Evolutionary conservation across 306 rosid genomes (phyloP).

Genomic region (Mimosa pudica): DNA sequence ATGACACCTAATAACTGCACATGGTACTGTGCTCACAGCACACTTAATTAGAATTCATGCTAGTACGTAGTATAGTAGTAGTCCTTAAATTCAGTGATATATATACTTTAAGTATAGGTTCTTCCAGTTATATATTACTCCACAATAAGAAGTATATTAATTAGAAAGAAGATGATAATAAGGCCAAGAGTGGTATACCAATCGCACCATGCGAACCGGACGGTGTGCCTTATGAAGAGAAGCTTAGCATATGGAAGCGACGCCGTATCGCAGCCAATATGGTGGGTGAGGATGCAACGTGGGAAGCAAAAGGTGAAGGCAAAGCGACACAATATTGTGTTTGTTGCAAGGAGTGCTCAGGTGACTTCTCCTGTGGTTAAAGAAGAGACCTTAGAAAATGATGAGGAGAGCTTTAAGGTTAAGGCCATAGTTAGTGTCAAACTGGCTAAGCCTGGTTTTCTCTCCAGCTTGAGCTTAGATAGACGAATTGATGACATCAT

Average conservation of each 20-base stretch:
- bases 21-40: background rate
- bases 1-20: background rate
- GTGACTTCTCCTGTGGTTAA: background rate
- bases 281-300: constrained; percentile 11
- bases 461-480: constrained; percentile 50
- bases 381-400: background rate
- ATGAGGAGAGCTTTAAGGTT: background rate
- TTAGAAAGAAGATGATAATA: constrained; percentile 38
- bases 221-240: constrained; percentile 21
- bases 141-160: constrained; percentile 18
- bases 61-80: background rate
- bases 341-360: constrained; percentile 19
- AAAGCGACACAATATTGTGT: background rate
- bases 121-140: background rate
- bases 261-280: constrained; percentile 21
- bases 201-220: constrained; percentile 20
- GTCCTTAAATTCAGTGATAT: too few species aligned
- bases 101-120: background rate
- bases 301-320: constrained; percentile 3
- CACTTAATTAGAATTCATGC: too few species aligned
- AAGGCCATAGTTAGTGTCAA: constrained; percentile 41
- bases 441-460: constrained; percentile 42
- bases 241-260: background rate
- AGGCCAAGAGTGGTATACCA: constrained; percentile 21
- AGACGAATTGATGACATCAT: constrained; percentile 54